Conservation (phyloP, 305 asterid genomes). For the Fraxinus floribunda region DNA sequence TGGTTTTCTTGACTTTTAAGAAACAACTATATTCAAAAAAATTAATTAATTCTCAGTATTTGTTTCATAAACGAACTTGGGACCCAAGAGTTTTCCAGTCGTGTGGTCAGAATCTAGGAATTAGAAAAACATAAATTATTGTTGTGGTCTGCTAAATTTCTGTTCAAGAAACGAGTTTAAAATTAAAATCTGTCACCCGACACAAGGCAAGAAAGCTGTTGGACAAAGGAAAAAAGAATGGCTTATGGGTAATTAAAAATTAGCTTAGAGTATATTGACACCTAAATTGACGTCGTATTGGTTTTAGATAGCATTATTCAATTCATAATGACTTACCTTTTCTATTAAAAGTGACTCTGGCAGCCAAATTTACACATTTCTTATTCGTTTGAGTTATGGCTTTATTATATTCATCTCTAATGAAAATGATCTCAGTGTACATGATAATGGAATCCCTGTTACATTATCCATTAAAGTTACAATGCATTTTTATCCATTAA, state of each 20-base stretch:
- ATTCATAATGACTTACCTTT: background rate
- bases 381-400: background rate
- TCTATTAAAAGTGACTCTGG: no score
- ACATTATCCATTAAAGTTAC: no score
- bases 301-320: background rate
- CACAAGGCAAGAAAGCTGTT: constrained; percentile 28
- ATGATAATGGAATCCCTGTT: background rate
- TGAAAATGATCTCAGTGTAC: background rate
- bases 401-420: background rate
- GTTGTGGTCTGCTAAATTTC: background rate
- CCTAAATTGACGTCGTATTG: no score
- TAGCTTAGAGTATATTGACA: background rate
- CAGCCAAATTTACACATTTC: background rate
- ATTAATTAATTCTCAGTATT: background rate
- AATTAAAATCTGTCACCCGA: constrained; percentile 38
- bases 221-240: background rate
- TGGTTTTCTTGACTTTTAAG: background rate
- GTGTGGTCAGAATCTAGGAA: constrained; percentile 53
- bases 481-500: no score
- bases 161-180: constrained; percentile 1
- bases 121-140: constrained; percentile 7
- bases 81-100: constrained; percentile 20
- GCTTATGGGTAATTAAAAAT: background rate
- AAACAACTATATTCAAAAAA: background rate
- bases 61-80: background rate